These are phyloP conservation scores for Cutaneotrichosporon sp. DNA, from an alignment of 1,284 basidiomycete genomes.

Conservation along the genomic window DNA sequence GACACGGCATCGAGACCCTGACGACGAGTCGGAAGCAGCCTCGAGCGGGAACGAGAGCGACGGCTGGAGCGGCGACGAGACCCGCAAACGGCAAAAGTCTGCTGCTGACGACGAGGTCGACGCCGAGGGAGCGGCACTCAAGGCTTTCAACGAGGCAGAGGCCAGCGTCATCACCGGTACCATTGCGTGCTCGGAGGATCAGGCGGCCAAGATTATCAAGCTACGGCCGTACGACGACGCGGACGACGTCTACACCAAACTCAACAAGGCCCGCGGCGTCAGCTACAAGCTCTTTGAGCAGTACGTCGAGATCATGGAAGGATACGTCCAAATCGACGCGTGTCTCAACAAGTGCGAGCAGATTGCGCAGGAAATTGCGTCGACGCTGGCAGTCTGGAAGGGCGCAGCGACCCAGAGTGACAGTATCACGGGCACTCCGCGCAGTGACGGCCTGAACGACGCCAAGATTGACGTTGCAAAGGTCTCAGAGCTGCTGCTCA, in stretches of 20 bases:
- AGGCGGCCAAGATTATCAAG: conserved; percentile 73
- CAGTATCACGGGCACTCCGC: conserved; percentile 40
- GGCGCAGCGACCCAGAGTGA: conserved; percentile 42
- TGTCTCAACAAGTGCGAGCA: conserved; percentile 83
- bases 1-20: conserved; percentile 52
- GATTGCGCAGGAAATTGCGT: conserved; percentile 60
- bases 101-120: conserved; percentile 31
- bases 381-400: conserved; percentile 75
- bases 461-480: conserved; percentile 45
- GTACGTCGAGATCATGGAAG: conserved; percentile 78
- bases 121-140: conserved; percentile 56
- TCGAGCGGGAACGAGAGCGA: conserved; percentile 38
- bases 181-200: conserved; percentile 76
- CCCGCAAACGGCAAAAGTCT: conserved; percentile 28
- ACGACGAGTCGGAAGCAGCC: conserved; percentile 41
- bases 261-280: conserved; percentile 86
- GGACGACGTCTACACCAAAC: conserved; percentile 69
- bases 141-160: conserved; percentile 79
- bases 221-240: conserved; percentile 74
- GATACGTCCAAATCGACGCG: conserved; percentile 84
- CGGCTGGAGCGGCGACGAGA: conserved; percentile 35
- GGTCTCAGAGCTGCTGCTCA: conserved; percentile 39
- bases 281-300: conserved; percentile 86
- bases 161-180: conserved; percentile 76
- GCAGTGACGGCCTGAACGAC: conserved; percentile 43